Conservation (phyloP, 106 monocot genomes). For the Dioscorea zingiberensis region DNA sequence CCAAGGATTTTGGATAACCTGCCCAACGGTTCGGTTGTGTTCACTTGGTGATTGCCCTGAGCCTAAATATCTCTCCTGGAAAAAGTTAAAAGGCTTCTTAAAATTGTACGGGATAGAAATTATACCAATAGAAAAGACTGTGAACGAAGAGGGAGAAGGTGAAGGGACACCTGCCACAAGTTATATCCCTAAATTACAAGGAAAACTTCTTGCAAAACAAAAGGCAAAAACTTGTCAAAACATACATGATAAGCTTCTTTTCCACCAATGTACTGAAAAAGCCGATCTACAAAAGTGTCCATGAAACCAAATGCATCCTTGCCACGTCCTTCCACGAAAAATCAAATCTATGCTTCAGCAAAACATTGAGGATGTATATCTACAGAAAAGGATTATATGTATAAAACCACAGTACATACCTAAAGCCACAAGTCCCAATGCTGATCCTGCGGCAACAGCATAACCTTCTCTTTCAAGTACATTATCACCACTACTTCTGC, state of each 20-base stretch:
- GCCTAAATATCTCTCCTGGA: slow-evolving; percentile 40
- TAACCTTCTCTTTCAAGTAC: slow-evolving; percentile 99
- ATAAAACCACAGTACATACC: slow-evolving; percentile 23
- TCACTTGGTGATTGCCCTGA: slow-evolving; percentile 29
- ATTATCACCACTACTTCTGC: slow-evolving; percentile 95
- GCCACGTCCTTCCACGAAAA: slow-evolving; percentile 50
- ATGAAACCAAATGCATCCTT: slow-evolving; percentile 64
- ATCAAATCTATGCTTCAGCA: no score
- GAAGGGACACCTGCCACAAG: no score
- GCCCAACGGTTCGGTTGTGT: slow-evolving; percentile 43
- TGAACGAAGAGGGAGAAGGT: no score
- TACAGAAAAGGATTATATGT: no score
- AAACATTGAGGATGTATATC: no score
- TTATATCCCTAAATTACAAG: not conserved
- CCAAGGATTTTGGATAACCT: slow-evolving; percentile 24
- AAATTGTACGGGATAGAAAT: not conserved
- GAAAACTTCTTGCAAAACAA: not conserved
- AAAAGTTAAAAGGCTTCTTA: slow-evolving; percentile 7
- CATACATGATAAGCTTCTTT: slow-evolving; percentile 57
- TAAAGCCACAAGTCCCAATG: slow-evolving; percentile 90
- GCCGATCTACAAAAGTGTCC: slow-evolving; percentile 77
- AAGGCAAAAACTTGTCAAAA: not conserved
- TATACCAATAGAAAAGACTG: no score
- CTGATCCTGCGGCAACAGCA: slow-evolving; percentile 98
- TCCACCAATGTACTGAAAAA: slow-evolving; percentile 69